A percentile compares a stretch with the other conserved stretches of the same genome.
Conservation (phyloP, 306 rosid species). For the Echinosophora koreensis region DNA sequence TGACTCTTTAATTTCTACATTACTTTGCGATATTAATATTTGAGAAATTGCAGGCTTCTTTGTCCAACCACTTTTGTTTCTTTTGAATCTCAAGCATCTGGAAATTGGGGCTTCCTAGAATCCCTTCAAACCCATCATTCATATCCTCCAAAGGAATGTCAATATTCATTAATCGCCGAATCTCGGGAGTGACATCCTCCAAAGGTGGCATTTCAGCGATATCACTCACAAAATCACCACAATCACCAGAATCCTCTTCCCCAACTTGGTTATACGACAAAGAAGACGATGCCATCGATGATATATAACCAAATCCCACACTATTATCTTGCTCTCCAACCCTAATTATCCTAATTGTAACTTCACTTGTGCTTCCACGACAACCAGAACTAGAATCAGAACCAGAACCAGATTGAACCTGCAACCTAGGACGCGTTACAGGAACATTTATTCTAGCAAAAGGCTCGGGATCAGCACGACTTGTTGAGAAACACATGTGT, state of each 20-base stretch:
- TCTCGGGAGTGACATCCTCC: constrained; percentile 29
- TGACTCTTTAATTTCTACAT: too few relatives aligned
- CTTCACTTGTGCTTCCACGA: constrained; percentile 60
- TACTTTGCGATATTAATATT: too few relatives aligned
- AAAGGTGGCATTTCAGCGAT: too few relatives aligned
- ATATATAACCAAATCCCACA: not conserved
- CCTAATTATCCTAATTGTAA: constrained; percentile 71
- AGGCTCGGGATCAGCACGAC: constrained; percentile 43
- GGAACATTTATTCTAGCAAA: constrained; percentile 32
- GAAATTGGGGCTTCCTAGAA: too few relatives aligned
- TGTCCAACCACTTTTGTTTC: constrained; percentile 77
- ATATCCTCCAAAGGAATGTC: too few relatives aligned
- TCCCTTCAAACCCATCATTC: too few relatives aligned
- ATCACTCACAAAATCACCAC: too few relatives aligned
- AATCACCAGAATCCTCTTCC: too few relatives aligned
- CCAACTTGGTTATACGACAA: too few relatives aligned
- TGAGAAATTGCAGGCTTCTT: too few relatives aligned
- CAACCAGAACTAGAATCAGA: not conserved
- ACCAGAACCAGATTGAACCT: constrained; percentile 17
- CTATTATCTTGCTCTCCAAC: constrained; percentile 53
- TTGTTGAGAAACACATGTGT: constrained; percentile 33
- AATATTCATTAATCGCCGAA: not conserved
- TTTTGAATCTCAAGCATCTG: constrained; percentile 74
- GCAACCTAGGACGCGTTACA: not conserved
- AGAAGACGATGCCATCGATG: too few relatives aligned